phyloP scores from a whole-genome alignment of 345 rosid species.

The Sisymbrium altissimum region DNA sequence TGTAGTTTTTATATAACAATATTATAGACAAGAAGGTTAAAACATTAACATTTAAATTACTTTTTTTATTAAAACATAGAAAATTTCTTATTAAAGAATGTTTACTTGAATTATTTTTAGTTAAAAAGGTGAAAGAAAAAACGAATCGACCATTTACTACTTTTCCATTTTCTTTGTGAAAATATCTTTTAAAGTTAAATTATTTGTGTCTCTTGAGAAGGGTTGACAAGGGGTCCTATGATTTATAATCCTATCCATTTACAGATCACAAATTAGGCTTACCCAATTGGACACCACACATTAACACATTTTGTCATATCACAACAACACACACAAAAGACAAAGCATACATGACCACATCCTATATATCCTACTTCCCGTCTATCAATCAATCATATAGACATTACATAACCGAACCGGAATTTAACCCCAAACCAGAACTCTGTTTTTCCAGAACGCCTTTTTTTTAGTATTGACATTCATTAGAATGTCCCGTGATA shows the following conservation, averaged over 20 bases:
- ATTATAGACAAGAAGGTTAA: too few relatives aligned
- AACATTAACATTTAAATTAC: too few relatives aligned
- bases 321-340: neutral
- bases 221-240: too few relatives aligned
- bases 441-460: neutral
- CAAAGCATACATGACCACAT: constrained; percentile 31
- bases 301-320: constrained; percentile 20
- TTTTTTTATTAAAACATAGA: too few relatives aligned
- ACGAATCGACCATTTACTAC: too few relatives aligned
- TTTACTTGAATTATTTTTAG: too few relatives aligned
- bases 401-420: constrained; percentile 18
- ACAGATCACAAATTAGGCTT: constrained; percentile 7
- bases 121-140: too few relatives aligned
- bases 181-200: too few relatives aligned
- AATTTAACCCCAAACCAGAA: neutral
- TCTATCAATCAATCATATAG: constrained; percentile 1
- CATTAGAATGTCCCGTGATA: neutral
- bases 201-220: too few relatives aligned
- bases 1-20: too few relatives aligned
- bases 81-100: too few relatives aligned
- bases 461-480: neutral
- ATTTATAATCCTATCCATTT: constrained; percentile 12
- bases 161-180: too few relatives aligned
- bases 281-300: constrained; percentile 23
- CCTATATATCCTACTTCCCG: neutral